Evolutionary conservation across 306 rosid species (phyloP), one percentile per base, ranked within the genome.

Genomic region (Sindora glabra): DNA sequence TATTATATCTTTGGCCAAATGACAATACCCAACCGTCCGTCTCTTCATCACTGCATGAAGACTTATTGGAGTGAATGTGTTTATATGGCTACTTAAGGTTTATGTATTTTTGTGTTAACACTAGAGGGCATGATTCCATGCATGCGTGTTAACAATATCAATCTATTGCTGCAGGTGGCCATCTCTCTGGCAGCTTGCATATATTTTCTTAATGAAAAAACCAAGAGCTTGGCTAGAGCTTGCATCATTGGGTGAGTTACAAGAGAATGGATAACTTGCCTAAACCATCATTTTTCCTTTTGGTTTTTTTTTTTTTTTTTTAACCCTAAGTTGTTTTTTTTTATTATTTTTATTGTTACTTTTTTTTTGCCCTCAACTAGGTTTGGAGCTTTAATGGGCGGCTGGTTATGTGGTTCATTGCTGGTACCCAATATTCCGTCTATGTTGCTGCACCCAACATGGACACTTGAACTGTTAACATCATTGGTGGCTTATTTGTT

Each of bases 131-230:
- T n/a, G 3, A 25, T 9, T 44, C 27, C 30, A 30, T n/a, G n/a
- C n/a, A n/a, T 22, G 17, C 51, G 22, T 56, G 22, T 51, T 77
- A 17, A 73, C 32, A 21, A 2, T 44, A 52, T 39, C 9, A n/a
- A 25, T 65, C 51, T 48, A 14, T 64, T 65, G 54, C 42, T 48
- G 67, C 82, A 86, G 99, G 99, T 92, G 32, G 99, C 99, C 41
- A 77, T 92, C 56, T 89, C 96, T 66, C 64, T 89, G 82, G 96
- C 90, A 37, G 96, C 99, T 54, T 88, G 95, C 89, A 80, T 92
- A 84, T 89, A 92, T 72, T 92, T 92, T 72, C 95, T 89, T 7
- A 86, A 89, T 9, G 99, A 92, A 77, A 92, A 92, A 80, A 88
- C 95, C 3, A 86, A 92, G 81, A 92, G 94, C 82, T 47, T 92